Evolutionary conservation across 768 basidiomycete genomes (phyloP), one percentile per base, ranked within the genome.

Genomic region (Symmetrospora coprosmae): DNA sequence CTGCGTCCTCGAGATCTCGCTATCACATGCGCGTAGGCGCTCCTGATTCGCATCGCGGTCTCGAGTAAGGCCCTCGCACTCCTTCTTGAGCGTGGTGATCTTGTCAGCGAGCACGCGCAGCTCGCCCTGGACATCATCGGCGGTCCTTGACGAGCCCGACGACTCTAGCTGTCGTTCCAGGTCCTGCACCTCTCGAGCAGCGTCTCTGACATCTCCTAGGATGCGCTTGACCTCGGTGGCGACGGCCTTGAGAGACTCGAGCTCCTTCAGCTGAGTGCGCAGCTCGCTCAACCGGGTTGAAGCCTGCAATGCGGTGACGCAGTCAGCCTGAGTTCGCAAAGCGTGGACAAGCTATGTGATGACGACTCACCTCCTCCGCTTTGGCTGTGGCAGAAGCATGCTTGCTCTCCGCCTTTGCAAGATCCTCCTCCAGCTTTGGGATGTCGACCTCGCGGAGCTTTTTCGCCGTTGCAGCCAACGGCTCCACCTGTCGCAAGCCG

Each of bases 41-140:
- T 35, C 55, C n/a, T n/a, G n/a, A 1, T 73, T 74, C 61, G 73
- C 72, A 23, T 87, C 69, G 17, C 72, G 71, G 63, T 80, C n/a
- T 7, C 34, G 78, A 65, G 76, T 79, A 62, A 86, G 82, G 53
- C 80, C 77, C 43, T 86, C 84, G 64, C 77, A 77, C 37, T 75
- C 71, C n/a, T 82, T 83, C 28, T 85, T 87, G 64, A 21, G 38
- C 45, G 59, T 2, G 25, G 50, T 16, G 13, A 88, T 76, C 62
- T 83, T 77, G 16, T 73, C 74, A 1, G 78, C 75, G 23, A 91
- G 70, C 1, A 74, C 72, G 55, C 84, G 81, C 5, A 94, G 75
- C 68, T 94, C 83, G 25, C 66, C 73, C 71, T 96, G 85, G 16
- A 96, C 83, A 46, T 91, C 89, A 45, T 88, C 86, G 0, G 80